Conservation (phyloP, 2,329 filamentous ascomycete genomes). For the Trichoderma sp. region DNA sequence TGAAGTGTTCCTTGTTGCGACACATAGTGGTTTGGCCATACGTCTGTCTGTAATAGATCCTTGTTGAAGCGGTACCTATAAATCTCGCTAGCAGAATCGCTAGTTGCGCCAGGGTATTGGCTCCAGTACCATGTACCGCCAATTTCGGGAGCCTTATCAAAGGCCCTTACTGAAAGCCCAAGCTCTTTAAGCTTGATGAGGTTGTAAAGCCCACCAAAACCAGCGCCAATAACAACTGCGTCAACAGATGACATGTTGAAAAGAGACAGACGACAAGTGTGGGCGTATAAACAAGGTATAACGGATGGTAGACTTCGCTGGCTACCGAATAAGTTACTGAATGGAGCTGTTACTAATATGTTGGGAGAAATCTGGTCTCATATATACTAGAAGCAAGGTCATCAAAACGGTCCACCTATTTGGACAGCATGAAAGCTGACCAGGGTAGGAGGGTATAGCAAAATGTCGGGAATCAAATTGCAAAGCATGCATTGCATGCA, state of each 20-base stretch:
- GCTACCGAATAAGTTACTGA: not conserved
- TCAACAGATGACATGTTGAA: not conserved
- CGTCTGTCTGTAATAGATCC: not conserved
- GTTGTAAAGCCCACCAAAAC: not conserved
- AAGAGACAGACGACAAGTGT: not conserved
- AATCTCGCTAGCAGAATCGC: slow-evolving; percentile 2
- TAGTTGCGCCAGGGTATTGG: not conserved
- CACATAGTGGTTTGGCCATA: slow-evolving; percentile 1
- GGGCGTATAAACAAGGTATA: not conserved
- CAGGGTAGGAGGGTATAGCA: not conserved
- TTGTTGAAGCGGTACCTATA: slow-evolving; percentile 6
- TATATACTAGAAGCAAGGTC: not conserved
- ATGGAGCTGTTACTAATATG: not conserved
- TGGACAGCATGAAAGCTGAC: not conserved
- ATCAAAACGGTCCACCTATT: not conserved
- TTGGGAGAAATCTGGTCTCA: not conserved
- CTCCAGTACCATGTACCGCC: slow-evolving; percentile 10
- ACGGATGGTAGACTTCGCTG: not conserved
- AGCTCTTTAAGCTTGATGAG: not conserved
- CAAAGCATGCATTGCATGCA: not conserved
- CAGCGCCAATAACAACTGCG: not conserved
- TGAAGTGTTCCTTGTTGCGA: not conserved
- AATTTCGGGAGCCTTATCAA: not conserved
- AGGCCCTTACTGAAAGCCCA: not conserved
- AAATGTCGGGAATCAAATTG: not conserved